Evolutionary conservation across 805 yeast species (phyloP).

Genomic region (Metschnikowia continentalis): DNA sequence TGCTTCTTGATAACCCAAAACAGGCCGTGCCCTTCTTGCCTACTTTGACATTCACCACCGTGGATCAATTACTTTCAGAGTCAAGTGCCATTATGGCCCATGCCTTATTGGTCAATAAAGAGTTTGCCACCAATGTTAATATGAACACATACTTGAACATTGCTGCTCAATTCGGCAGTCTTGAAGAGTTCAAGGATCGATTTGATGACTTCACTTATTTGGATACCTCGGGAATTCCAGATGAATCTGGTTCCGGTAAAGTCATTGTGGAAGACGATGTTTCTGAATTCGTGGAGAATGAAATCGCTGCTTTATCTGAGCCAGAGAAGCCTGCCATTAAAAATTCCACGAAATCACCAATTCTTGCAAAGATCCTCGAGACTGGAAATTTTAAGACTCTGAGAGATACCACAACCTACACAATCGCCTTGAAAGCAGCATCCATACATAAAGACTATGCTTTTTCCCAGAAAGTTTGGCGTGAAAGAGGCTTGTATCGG

Average conservation of each 20-base stretch:
- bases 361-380: slow-evolving; percentile 10
- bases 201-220: slow-evolving; percentile 27
- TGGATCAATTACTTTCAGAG: slow-evolving; percentile 57
- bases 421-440: slow-evolving; percentile 64
- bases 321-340: not conserved
- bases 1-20: slow-evolving; percentile 4
- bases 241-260: slow-evolving; percentile 11
- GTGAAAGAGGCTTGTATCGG: slow-evolving; percentile 72
- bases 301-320: not conserved
- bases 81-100: slow-evolving; percentile 72
- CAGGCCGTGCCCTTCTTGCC: slow-evolving; percentile 70
- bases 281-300: slow-evolving; percentile 1
- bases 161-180: slow-evolving; percentile 31
- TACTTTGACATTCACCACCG: slow-evolving; percentile 35
- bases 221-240: slow-evolving; percentile 22
- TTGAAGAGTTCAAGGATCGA: slow-evolving; percentile 33
- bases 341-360: slow-evolving; percentile 20
- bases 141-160: slow-evolving; percentile 53
- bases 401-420: slow-evolving; percentile 47
- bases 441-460: slow-evolving; percentile 47
- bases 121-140: slow-evolving; percentile 37
- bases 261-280: not conserved
- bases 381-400: slow-evolving; percentile 8
- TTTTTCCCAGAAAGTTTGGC: slow-evolving; percentile 68
- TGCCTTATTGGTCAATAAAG: slow-evolving; percentile 42